These are phyloP conservation scores for Geotrichum klebahnii DNA, from an alignment of 1,139 yeast species.

Conservation along the genomic window DNA sequence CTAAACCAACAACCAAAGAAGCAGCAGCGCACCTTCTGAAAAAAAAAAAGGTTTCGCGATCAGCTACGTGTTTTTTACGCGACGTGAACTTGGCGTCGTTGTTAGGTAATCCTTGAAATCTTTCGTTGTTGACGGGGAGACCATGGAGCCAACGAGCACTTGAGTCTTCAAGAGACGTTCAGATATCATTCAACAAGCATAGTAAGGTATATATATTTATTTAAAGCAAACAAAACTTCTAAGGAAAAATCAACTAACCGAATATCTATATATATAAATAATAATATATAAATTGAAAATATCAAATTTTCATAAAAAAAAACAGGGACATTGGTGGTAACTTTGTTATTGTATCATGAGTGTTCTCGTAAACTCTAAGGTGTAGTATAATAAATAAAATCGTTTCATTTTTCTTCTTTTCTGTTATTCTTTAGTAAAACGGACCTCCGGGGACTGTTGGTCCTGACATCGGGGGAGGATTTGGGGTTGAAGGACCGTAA, in stretches of 20 bases:
- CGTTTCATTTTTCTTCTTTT: not conserved
- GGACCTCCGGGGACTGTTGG: constrained; percentile 7
- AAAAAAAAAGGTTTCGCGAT: no score
- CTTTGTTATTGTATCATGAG: constrained; percentile 1
- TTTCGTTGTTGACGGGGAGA: no score
- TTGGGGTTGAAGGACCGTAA: constrained; percentile 1
- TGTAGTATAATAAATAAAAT: constrained; percentile 4
- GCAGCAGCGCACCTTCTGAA: no score
- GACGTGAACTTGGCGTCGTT: no score
- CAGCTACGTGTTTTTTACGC: no score
- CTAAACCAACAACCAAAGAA: no score
- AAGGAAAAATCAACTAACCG: not conserved
- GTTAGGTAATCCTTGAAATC: no score
- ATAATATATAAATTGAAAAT: not conserved
- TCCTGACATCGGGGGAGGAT: constrained; percentile 1
- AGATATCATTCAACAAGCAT: not conserved
- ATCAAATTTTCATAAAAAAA: not conserved
- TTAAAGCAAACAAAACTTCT: not conserved
- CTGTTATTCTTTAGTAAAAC: not conserved
- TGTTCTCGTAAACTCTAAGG: constrained; percentile 10
- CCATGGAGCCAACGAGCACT: no score
- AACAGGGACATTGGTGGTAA: not conserved
- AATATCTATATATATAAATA: not conserved
- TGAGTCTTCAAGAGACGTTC: no score
- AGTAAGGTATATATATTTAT: not conserved